Conservation (phyloP, 164 flowering plant genomes). For the Kingdonia uniflora region DNA sequence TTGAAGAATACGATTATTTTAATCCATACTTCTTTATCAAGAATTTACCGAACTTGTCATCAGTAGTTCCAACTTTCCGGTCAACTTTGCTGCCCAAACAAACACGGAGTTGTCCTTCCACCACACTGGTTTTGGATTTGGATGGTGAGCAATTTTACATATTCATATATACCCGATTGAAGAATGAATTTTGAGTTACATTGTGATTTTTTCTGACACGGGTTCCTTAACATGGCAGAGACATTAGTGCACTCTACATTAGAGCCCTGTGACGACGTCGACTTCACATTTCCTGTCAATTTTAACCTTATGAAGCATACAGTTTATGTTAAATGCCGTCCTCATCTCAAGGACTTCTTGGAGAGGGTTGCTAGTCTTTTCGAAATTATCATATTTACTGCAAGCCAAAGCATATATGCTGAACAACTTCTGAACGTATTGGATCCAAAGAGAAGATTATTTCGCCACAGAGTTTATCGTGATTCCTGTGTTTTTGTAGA, state of each 20-base stretch:
- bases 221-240: slow-evolving; percentile 41
- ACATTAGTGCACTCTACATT: slow-evolving; percentile 88
- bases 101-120: slow-evolving; percentile 91
- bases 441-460: slow-evolving; percentile 83
- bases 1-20: slow-evolving; percentile 77
- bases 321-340: slow-evolving; percentile 87
- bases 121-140: slow-evolving; percentile 91
- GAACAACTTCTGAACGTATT: slow-evolving; percentile 89
- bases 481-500: slow-evolving; percentile 89
- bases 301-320: slow-evolving; percentile 69
- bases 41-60: slow-evolving; percentile 71
- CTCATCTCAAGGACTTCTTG: slow-evolving; percentile 74
- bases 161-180: not conserved
- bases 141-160: slow-evolving; percentile 52
- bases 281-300: slow-evolving; percentile 87
- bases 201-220: too few species aligned
- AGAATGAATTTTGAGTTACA: too few species aligned
- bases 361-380: slow-evolving; percentile 72
- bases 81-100: slow-evolving; percentile 80
- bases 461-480: slow-evolving; percentile 86
- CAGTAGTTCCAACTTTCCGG: slow-evolving; percentile 82
- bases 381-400: slow-evolving; percentile 92
- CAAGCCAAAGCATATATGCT: slow-evolving; percentile 98
- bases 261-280: slow-evolving; percentile 81
- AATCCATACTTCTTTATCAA: slow-evolving; percentile 90